A percentile compares a stretch with the other conserved stretches of the same genome.
Conservation (phyloP, 2,329 filamentous ascomycete genomes). For the Penicillium capsulatum region DNA sequence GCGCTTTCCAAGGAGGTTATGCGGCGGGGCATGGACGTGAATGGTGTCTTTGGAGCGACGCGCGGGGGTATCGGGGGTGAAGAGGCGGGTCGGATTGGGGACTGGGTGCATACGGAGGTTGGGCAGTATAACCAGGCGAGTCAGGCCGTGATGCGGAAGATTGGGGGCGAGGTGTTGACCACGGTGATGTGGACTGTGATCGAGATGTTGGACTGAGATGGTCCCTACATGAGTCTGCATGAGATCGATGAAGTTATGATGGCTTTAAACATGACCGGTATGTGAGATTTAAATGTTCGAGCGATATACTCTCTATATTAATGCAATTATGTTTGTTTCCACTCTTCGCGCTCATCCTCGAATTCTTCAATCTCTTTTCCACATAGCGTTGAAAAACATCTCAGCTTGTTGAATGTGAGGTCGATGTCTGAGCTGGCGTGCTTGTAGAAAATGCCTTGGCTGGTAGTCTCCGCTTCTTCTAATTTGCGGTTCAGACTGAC, state of each 20-base stretch:
- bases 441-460: no score
- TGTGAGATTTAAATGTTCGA: no score
- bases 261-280: background rate
- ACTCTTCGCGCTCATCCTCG: background rate
- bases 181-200: constrained; percentile 38
- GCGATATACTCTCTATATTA: no score
- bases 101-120: constrained; percentile 41
- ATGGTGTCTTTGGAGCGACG: constrained; percentile 19
- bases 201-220: constrained; percentile 23
- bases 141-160: constrained; percentile 44
- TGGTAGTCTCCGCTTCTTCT: no score
- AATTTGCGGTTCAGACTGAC: no score
- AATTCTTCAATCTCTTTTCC: background rate
- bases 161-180: constrained; percentile 37
- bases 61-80: constrained; percentile 6
- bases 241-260: background rate
- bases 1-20: constrained; percentile 33
- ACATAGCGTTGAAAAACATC: background rate
- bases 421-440: no score
- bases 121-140: constrained; percentile 34
- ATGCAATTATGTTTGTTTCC: background rate
- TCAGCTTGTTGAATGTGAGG: background rate
- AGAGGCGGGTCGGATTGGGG: constrained; percentile 12
- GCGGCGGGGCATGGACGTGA: constrained; percentile 23
- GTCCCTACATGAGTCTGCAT: no score